These are phyloP conservation scores for Entonaema liquescens DNA, from an alignment of 495 filamentous ascomycete genomes.

Conservation along the genomic window DNA sequence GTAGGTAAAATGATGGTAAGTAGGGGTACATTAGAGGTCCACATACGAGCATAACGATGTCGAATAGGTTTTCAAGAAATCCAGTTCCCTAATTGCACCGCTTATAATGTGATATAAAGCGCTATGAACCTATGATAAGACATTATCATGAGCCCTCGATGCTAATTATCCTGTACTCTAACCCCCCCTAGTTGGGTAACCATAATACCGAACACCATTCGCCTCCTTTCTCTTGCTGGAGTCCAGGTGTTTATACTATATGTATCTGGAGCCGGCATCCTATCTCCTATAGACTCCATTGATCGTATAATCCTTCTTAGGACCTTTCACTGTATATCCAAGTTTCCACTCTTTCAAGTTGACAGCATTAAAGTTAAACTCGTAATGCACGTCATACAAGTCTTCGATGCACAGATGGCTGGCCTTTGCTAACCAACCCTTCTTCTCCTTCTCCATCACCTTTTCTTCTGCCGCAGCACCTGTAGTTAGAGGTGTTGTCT, in stretches of 20 bases:
- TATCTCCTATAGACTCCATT: constrained; percentile 57
- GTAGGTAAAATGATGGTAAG: constrained; percentile 3
- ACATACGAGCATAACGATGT: neutral
- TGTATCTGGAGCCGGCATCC: neutral
- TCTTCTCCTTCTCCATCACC: constrained; percentile 20
- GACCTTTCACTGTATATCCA: constrained; percentile 69
- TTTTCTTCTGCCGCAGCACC: constrained; percentile 34
- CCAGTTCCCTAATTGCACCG: neutral
- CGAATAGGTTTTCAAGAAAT: neutral
- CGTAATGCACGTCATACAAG: constrained; percentile 68
- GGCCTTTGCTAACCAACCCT: constrained; percentile 63
- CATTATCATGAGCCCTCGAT: no score
- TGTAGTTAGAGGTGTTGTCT: neutral
- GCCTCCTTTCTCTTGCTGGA: neutral
- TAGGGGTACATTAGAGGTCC: neutral
- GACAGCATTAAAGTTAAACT: constrained; percentile 65
- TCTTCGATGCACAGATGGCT: constrained; percentile 71
- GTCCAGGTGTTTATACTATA: neutral
- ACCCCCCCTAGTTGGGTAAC: neutral
- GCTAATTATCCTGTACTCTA: neutral
- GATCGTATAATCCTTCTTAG: constrained; percentile 73
- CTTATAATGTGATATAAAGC: neutral
- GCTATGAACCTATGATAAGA: neutral
- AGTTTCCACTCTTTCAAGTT: constrained; percentile 63
- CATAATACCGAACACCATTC: neutral